These are phyloP conservation scores for Gracilaria domingensis DNA, from an alignment of 23 red algal genomes.

Conservation along the genomic window DNA sequence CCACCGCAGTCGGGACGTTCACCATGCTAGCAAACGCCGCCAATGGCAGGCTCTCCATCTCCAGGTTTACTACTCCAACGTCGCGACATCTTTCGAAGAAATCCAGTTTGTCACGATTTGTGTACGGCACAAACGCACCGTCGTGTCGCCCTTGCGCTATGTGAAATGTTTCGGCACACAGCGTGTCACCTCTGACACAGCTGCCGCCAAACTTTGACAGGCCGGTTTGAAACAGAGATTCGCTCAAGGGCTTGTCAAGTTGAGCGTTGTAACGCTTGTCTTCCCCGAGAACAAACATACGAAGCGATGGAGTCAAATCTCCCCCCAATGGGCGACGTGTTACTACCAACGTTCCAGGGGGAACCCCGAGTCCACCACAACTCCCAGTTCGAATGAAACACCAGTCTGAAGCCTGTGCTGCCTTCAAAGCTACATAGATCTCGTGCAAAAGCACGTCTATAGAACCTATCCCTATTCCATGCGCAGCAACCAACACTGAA, in stretches of 20 bases:
- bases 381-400: constrained; percentile 33
- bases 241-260: background rate
- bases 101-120: background rate
- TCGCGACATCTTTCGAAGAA: constrained; percentile 3
- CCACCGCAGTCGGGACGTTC: background rate
- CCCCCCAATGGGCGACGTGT: constrained; percentile 7
- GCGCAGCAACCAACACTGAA: constrained; percentile 36
- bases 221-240: background rate
- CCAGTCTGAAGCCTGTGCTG: constrained; percentile 1
- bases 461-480: constrained; percentile 47
- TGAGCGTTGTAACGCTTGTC: background rate
- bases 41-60: constrained; percentile 58
- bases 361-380: constrained; percentile 43
- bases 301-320: background rate
- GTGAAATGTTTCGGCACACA: background rate
- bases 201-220: background rate
- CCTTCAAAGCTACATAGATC: background rate
- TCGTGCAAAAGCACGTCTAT: constrained; percentile 56
- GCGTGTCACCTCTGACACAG: background rate
- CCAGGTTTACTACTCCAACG: constrained; percentile 24
- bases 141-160: background rate
- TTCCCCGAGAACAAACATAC: constrained; percentile 23
- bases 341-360: constrained; percentile 35
- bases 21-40: constrained; percentile 31
- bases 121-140: background rate